Evolutionary conservation across 495 filamentous ascomycete species (phyloP), one percentile per base, ranked within the genome.

Genomic region (Rhypophila decipiens): DNA sequence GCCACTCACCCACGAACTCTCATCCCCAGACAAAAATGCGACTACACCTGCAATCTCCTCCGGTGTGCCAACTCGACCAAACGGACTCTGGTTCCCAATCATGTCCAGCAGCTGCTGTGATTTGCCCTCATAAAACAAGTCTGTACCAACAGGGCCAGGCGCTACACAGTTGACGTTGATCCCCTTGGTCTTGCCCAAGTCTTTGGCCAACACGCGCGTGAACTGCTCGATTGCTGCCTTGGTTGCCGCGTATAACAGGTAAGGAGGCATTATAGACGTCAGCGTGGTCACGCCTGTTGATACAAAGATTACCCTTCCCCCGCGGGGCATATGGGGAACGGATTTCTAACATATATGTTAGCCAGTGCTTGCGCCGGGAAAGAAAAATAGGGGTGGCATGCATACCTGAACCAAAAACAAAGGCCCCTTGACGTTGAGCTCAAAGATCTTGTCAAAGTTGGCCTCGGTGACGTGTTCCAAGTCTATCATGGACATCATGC

Each of bases 221-320:
- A 88, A 81, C 57, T 87, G 82, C 57, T 87, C 81, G 38, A 88
- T 74, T 4, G 85, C 80, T 41, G 82, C 85, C 53, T 88, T 88
- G 44, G 75, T 78, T 0, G 75, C 64, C 24, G 65, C 64, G 56
- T 88, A 87, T 23, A 83, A 66, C 27, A 85, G 68, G 51, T 85
- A 86, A 2, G 60, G 57, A 2, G 83, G 78, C n/a, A 68, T 63
- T 9, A 86, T 68, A 1, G 52, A 64, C 0, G 66, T 70, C 5
- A 65, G 51, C 5, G 49, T 57, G 44, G 65, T 73, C 10, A 81
- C 64, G 1, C 69, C 70, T 3, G 79, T 81, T 4, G 78, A 80
- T 50, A 86, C 56, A 49, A 87, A 71, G 44, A 87, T 72, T 33
- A 87, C 74, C 44, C 72, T 73, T 1, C 72, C 74, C 20, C 78